Conservation (phyloP, 768 basidiomycete species). For the Pleurotus citrinopileatus region DNA sequence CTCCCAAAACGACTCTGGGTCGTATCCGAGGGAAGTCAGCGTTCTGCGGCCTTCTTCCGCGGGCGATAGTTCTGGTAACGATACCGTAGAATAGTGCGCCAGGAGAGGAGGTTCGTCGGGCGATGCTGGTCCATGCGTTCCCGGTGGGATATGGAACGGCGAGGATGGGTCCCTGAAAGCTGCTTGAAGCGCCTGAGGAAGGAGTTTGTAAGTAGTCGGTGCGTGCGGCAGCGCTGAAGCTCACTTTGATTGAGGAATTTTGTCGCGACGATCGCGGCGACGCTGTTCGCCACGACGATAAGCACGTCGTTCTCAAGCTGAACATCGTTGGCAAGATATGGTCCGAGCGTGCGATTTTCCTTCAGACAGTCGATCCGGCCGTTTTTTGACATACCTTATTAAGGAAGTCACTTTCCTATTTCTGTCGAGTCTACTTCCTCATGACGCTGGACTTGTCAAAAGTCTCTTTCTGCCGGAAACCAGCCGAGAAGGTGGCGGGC, state of each 20-base stretch:
- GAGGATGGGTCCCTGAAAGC: slow-evolving; percentile 62
- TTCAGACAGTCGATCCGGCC: background rate
- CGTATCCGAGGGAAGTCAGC: slow-evolving; percentile 49
- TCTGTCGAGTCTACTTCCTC: background rate
- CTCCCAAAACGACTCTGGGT: slow-evolving; percentile 71
- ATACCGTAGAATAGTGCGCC: slow-evolving; percentile 14
- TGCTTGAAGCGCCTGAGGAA: slow-evolving; percentile 51
- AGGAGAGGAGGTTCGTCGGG: slow-evolving; percentile 42
- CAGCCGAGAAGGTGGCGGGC: background rate
- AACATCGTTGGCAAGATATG: background rate
- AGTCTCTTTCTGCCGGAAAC: background rate
- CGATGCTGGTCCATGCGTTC: slow-evolving; percentile 55
- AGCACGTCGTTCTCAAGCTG: background rate
- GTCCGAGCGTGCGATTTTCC: background rate
- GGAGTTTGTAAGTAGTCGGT: slow-evolving; percentile 5
- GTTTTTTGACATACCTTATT: background rate
- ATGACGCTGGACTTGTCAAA: background rate
- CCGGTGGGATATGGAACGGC: slow-evolving; percentile 63
- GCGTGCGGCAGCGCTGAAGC: background rate
- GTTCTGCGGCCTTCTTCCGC: slow-evolving; percentile 38
- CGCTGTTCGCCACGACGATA: background rate
- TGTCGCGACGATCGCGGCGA: background rate
- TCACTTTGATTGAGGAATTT: slow-evolving; percentile 6
- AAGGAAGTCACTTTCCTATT: background rate
- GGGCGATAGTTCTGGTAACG: slow-evolving; percentile 4